A percentile compares a stretch with the other conserved stretches of the same genome.
These are phyloP conservation scores for Serpula lacrymans DNA, from an alignment of 768 basidiomycete genomes.

Conservation along the genomic window DNA sequence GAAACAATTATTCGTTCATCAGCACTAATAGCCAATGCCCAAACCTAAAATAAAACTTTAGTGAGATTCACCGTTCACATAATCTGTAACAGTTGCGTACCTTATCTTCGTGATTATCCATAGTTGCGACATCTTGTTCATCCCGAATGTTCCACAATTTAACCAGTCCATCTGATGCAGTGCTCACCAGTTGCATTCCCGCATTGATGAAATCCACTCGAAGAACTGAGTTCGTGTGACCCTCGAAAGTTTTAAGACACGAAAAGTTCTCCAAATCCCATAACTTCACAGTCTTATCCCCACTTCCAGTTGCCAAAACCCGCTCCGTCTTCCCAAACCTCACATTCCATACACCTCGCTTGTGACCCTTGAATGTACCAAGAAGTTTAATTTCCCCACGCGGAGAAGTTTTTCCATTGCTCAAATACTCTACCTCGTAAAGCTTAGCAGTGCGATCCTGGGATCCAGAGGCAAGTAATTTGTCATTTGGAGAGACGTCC, in stretches of 20 bases:
- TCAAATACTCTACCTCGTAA: conserved; percentile 67
- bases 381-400: conserved; percentile 70
- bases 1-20: conserved; percentile 88
- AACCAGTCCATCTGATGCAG: conserved; percentile 91
- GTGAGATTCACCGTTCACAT: neutral
- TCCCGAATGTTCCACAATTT: conserved; percentile 93
- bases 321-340: conserved; percentile 82
- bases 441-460: conserved; percentile 95
- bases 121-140: conserved; percentile 81
- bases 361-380: conserved; percentile 94
- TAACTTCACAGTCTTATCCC: conserved; percentile 90
- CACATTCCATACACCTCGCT: conserved; percentile 94
- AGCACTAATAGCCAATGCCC: conserved; percentile 82
- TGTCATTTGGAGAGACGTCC: conserved; percentile 88
- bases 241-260: conserved; percentile 95
- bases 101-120: conserved; percentile 99
- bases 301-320: conserved; percentile 88
- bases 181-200: conserved; percentile 83
- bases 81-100: conserved; percentile 40
- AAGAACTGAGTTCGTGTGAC: conserved; percentile 95
- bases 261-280: conserved; percentile 95
- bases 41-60: conserved; percentile 59
- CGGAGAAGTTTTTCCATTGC: conserved; percentile 38
- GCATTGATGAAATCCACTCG: conserved; percentile 85
- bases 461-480: conserved; percentile 86